Evolutionary conservation across 1,139 yeast species (phyloP).

Genomic region (Arxiozyma heterogenica): DNA sequence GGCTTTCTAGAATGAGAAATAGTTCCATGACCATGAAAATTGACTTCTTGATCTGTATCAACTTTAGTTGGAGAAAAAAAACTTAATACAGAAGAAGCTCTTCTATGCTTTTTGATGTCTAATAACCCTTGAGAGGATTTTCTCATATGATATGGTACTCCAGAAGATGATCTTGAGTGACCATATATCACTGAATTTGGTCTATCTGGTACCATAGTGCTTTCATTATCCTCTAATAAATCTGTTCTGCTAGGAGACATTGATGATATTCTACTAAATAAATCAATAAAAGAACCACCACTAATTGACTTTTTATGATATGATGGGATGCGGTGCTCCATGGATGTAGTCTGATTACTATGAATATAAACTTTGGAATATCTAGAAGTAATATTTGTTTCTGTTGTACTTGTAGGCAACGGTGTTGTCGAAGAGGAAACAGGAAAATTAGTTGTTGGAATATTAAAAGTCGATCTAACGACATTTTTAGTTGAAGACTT

Average conservation of each 20-base stretch:
- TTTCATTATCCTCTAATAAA: constrained; percentile 1
- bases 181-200: constrained; percentile 3
- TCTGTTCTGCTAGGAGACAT: constrained; percentile 17
- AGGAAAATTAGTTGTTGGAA: background rate
- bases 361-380: background rate
- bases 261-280: constrained; percentile 27
- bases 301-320: constrained; percentile 23
- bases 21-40: background rate
- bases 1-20: constrained; percentile 10
- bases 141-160: constrained; percentile 6
- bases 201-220: background rate
- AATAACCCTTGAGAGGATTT: constrained; percentile 8
- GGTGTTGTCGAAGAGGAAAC: constrained; percentile 2
- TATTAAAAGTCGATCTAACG: background rate
- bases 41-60: constrained; percentile 2
- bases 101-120: constrained; percentile 19
- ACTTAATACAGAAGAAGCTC: constrained; percentile 22
- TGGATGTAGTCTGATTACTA: background rate
- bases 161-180: constrained; percentile 7
- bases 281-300: constrained; percentile 29
- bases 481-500: background rate
- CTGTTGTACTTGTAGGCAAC: background rate
- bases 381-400: background rate
- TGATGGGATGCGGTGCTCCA: constrained; percentile 4
- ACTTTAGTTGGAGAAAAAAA: constrained; percentile 13